A percentile compares a stretch with the other conserved stretches of the same genome.
phyloP scores from a whole-genome alignment of 192 early-diverging fungal species.

The Coemansia sp. region DNA sequence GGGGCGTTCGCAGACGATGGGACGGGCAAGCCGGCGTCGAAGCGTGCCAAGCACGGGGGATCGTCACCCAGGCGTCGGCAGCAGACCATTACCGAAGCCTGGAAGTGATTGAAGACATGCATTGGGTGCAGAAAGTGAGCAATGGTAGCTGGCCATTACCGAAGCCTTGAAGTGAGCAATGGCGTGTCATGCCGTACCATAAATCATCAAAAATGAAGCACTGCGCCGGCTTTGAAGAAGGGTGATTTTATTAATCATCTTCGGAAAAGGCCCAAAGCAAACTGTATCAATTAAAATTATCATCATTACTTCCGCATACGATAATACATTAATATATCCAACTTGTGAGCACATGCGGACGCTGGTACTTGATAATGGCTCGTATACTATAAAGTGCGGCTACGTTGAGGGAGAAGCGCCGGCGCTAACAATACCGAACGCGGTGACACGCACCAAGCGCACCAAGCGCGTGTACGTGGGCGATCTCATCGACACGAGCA shows the following conservation, averaged over 20 bases:
- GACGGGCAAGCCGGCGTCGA: constrained; percentile 11
- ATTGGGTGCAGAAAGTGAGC: too few relatives aligned
- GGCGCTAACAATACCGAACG: constrained; percentile 25
- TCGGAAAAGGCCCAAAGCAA: too few relatives aligned
- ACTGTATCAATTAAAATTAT: not conserved
- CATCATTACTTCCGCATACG: not conserved
- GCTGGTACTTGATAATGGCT: constrained; percentile 72
- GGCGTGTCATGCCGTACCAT: not conserved
- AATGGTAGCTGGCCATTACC: constrained; percentile 36
- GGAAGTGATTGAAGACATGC: constrained; percentile 17
- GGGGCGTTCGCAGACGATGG: constrained; percentile 10
- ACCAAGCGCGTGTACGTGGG: constrained; percentile 65
- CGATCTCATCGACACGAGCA: constrained; percentile 62
- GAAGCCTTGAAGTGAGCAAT: constrained; percentile 37
- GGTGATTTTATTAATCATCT: too few relatives aligned
- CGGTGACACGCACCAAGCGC: constrained; percentile 50
- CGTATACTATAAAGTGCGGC: constrained; percentile 64
- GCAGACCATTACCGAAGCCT: constrained; percentile 41
- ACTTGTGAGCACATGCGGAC: constrained; percentile 22
- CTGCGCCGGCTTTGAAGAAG: too few relatives aligned
- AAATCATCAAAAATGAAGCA: not conserved
- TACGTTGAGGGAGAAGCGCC: constrained; percentile 16
- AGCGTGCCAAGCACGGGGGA: constrained; percentile 16
- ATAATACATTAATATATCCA: not conserved
- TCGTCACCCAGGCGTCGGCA: constrained; percentile 19